Percentiles rank a stretch among this genome's conserved stretches.
Evolutionary conservation across 2,329 filamentous ascomycete genomes (phyloP).

Genomic region (Fusarium keratoplasticum): DNA sequence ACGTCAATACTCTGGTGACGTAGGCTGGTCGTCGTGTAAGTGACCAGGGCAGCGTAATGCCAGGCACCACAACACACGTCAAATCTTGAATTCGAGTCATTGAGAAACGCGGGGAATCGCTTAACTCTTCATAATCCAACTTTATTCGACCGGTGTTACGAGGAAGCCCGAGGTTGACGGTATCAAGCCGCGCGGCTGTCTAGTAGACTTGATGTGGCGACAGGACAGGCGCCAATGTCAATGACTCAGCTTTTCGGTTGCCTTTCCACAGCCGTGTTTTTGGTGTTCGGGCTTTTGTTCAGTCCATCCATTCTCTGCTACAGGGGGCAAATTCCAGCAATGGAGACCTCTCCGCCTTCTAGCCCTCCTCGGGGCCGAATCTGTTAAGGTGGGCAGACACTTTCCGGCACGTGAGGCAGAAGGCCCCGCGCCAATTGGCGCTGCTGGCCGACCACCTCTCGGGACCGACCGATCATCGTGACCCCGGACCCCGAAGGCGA

Average conservation of each 20-base stretch:
- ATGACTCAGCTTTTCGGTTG: conserved; percentile 33
- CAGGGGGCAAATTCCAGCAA: conserved; percentile 6
- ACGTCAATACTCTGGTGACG: conserved; percentile 21
- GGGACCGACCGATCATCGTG: conserved; percentile 33
- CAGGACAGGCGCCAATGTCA: background rate
- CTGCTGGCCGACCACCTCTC: conserved; percentile 10
- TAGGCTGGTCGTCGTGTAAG: conserved; percentile 33
- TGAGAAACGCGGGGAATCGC: background rate
- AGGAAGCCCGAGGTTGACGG: conserved; percentile 15
- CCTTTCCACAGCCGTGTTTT: background rate
- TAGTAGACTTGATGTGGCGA: conserved; percentile 31
- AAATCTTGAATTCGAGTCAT: background rate
- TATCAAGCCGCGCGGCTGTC: conserved; percentile 36
- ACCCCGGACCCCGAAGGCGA: conserved; percentile 9
- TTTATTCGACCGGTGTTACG: conserved; percentile 5
- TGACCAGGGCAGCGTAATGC: background rate
- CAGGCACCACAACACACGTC: background rate
- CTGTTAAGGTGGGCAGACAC: background rate
- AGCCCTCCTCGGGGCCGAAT: conserved; percentile 12
- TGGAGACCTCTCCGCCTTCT: background rate
- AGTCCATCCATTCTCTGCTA: background rate
- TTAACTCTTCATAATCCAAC: background rate
- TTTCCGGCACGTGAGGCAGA: background rate
- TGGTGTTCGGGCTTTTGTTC: background rate
- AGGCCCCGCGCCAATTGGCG: conserved; percentile 25